Evolutionary conservation across 2,329 filamentous ascomycete genomes (phyloP).

Genomic region (Trichophyton equinum): DNA sequence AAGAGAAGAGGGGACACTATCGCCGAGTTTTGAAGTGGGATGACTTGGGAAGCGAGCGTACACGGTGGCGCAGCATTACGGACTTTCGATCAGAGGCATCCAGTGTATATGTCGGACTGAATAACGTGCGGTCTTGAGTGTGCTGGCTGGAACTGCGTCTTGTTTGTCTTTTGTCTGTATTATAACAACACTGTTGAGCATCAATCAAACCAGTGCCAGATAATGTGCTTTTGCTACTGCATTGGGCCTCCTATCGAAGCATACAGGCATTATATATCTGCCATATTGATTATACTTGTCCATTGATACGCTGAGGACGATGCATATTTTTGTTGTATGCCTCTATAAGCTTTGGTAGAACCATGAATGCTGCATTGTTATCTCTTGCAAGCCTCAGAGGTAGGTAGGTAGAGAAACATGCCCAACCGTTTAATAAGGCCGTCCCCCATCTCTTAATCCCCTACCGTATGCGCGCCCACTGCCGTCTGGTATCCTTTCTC

Average conservation of each 20-base stretch:
- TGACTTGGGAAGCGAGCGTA: neutral
- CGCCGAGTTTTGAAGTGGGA: slow-evolving; percentile 51
- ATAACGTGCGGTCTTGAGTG: neutral
- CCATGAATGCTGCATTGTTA: neutral
- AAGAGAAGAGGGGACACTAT: slow-evolving; percentile 84
- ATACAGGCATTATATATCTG: neutral
- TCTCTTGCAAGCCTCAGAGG: neutral
- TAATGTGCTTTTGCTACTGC: neutral
- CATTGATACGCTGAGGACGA: too few species aligned
- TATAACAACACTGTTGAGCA: neutral
- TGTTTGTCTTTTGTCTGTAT: neutral
- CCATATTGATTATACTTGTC: too few species aligned
- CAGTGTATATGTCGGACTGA: neutral
- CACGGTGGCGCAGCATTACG: neutral
- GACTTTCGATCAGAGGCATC: neutral
- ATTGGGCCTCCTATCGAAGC: neutral
- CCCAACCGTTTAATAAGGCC: neutral
- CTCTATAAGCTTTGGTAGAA: too few species aligned
- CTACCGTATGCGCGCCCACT: slow-evolving; percentile 29
- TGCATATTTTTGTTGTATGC: too few species aligned
- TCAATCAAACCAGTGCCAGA: neutral
- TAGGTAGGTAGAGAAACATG: neutral
- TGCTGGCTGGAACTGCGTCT: neutral
- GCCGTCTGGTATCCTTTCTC: slow-evolving; percentile 34
- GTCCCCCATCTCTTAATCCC: slow-evolving; percentile 11